Evolutionary conservation across 345 rosid species (phyloP), one percentile per base, ranked within the genome.

Genomic region (Eucalyptus pauciflora): DNA sequence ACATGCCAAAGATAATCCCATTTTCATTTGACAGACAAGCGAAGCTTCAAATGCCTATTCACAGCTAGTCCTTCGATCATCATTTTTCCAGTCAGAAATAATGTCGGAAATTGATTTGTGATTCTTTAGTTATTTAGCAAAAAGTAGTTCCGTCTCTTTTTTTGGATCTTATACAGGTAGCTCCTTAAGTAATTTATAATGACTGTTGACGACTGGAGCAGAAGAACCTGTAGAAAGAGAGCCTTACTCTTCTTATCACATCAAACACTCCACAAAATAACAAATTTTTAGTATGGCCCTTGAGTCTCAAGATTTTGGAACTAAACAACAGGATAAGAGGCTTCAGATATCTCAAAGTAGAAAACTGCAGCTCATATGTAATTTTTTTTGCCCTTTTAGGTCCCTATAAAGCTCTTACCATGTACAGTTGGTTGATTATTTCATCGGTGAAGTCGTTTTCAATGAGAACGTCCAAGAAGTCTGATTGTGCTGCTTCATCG

Each of bases 381-480:
- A 22, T 85, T 48, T 85, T 85, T 62, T 48, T 85, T 85, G 8
- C 11, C 56, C 8, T 12, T 85, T 48, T 85, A 46, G 54, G 20
- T 27, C 22, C 86, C 29, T 27, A 48, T 85, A 48, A 46, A 85
- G 41, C 54, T 64, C 52, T 56, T 37, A 56, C 88, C 81, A 20
- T 45, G 81, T 31, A 87, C n/a, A 87, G 51, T 64, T 60, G 76
- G 81, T 56, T 56, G 88, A 87, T 91, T 87, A 89, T 91, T 54
- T 90, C 91, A 80, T 91, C 85, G 43, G 89, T 86, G 48, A 86
- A 92, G 86, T 92, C 91, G 88, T 89, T 89, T 50, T n/a, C 79
- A 60, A 92, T 89, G 20, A 92, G 89, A 87, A 58, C n/a, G 50
- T 92, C 91, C 79, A 91, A 91, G 89, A 92, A 92, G 37, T 91